phyloP scores from a whole-genome alignment of 352 stramenopile genomes.

The Thalassiosira tumida region DNA sequence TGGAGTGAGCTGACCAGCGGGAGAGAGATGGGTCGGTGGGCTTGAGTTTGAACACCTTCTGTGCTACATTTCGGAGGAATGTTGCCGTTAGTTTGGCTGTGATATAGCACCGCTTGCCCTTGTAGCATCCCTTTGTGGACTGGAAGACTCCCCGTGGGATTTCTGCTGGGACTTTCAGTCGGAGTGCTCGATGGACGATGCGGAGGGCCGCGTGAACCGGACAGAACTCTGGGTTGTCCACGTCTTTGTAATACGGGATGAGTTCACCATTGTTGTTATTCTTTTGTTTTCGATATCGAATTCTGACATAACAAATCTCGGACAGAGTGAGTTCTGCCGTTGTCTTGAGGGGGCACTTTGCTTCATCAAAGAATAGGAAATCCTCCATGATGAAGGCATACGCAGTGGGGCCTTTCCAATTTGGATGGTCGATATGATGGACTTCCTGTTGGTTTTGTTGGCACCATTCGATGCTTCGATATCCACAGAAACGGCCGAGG shows the following conservation, averaged over 20 bases:
- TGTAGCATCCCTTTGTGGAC: no score
- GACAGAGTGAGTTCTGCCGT: background rate
- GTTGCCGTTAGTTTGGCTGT: no score
- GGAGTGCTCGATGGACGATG: conserved; percentile 22
- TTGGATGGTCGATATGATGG: background rate
- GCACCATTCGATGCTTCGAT: conserved; percentile 4
- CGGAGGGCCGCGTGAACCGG: background rate
- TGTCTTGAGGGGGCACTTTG: background rate
- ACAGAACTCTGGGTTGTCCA: background rate
- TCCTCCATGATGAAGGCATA: conserved; percentile 32
- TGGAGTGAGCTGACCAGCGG: background rate
- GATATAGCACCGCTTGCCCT: background rate
- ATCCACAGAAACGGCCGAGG: background rate
- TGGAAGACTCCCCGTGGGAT: no score
- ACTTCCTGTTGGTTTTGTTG: conserved; percentile 8
- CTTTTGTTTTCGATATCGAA: no score
- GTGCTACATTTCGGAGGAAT: background rate
- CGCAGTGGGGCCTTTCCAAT: conserved; percentile 20
- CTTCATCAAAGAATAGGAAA: background rate
- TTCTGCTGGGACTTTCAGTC: no score
- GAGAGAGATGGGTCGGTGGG: background rate
- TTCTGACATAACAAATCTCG: background rate
- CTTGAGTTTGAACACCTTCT: background rate
- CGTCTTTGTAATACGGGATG: conserved; percentile 38
- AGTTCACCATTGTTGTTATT: conserved; percentile 48